These are phyloP conservation scores for Salix suchowensis DNA, from an alignment of 345 rosid genomes.

Conservation along the genomic window DNA sequence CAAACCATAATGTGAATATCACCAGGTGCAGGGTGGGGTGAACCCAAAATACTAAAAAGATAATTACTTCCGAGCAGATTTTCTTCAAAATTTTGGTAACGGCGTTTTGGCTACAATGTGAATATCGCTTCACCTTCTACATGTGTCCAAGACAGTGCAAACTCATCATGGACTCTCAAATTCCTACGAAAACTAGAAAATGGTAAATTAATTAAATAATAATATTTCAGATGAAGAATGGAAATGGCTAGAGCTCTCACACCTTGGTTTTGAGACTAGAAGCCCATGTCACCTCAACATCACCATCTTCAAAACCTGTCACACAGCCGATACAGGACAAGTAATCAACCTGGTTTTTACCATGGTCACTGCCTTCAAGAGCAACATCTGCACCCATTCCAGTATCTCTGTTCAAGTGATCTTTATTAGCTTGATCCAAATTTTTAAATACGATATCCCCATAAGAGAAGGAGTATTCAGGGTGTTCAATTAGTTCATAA, in stretches of 20 bases:
- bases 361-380: conserved; percentile 16
- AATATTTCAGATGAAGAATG: neutral
- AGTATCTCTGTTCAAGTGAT: conserved; percentile 18
- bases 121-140: neutral
- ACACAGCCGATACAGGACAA: conserved; percentile 66
- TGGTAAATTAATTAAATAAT: neutral
- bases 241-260: conserved; percentile 17
- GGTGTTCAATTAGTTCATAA: conserved; percentile 84
- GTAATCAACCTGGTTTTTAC: conserved; percentile 22
- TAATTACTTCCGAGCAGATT: too few species aligned
- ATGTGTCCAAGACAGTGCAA: neutral
- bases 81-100: too few species aligned
- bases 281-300: conserved; percentile 80
- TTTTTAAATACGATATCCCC: conserved; percentile 68
- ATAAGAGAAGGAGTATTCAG: conserved; percentile 59
- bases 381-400: conserved; percentile 14
- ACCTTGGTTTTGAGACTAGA: conserved; percentile 61
- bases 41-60: neutral
- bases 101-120: too few species aligned
- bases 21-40: neutral
- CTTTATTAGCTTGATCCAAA: conserved; percentile 18
- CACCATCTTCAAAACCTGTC: conserved; percentile 63
- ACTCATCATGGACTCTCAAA: neutral
- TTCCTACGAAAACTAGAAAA: neutral
- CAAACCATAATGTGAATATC: neutral